Base-by-base conservation (phyloP, 2,329 filamentous ascomycete species). In the Ceratocystis lukuohia region DNA sequence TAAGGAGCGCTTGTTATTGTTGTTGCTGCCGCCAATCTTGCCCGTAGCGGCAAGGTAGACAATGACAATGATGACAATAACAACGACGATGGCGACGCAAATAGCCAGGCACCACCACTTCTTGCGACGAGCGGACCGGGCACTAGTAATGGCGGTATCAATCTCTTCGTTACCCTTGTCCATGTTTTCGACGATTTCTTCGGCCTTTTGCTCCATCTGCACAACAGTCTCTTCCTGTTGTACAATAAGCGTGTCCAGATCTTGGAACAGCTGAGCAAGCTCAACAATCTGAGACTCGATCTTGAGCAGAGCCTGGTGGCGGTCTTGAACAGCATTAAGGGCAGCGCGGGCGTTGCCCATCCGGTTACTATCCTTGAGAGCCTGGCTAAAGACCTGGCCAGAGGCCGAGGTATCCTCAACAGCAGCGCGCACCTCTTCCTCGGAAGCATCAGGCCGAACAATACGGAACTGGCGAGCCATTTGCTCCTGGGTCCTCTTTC, bases 71-170 rank as follows among this genome's bases (percentile, higher is more conserved):
- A 82, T 77, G 53, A 79, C 79, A 57, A 84, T 76, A 61, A 85
- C 74, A 64, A 80, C 70, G 57, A 85, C 75, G 63, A 85, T 82
- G 62, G 75, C 74, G 57, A 84, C 80, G 71, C 81, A 78, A 72
- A 96, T 90, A 72, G 87, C 86, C 71, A 96, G 78, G 80, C 91
- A 96, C 75, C 89, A 92, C 92, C 91, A 96, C 88, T 96, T 96
- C 91, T 95, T 96, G 79, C 86, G 89, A 71, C 89, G 83, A 63
- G 88, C 89, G 71, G 85, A 84, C 74, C 88, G 82, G 7, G 93
- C 93, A 71, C 89, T 96, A 69, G 82, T 81, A 69, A 96, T 88
- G 12, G 92, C 92, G n/a, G 83, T 83, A 48, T 82, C 85, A 68
- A 97, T 88, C 75, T 96, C 85, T 69, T 85, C 82, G 73, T 94